A percentile compares a stretch with the other conserved stretches of the same genome.
These are phyloP conservation scores for Ustilago crameri DNA, from an alignment of 1,284 basidiomycete genomes.

Conservation along the genomic window DNA sequence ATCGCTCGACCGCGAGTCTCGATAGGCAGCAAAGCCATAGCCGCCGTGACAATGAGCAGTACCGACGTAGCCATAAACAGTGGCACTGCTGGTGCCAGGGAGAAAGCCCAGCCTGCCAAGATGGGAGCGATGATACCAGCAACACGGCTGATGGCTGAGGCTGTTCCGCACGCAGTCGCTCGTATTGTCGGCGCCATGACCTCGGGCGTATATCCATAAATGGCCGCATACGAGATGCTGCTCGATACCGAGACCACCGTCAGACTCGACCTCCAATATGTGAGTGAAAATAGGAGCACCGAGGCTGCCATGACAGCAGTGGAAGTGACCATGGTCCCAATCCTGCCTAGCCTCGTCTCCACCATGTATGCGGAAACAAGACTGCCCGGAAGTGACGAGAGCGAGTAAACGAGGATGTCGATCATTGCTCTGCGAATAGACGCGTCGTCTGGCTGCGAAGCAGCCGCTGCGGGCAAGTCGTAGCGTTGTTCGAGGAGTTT, in stretches of 20 bases:
- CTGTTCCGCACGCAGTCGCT: conserved; percentile 60
- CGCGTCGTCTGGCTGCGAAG: conserved; percentile 26
- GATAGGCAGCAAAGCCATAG: conserved; percentile 47
- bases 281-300: conserved; percentile 52
- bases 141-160: conserved; percentile 59
- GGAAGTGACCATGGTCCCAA: conserved; percentile 73
- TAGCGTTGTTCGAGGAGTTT: conserved; percentile 74
- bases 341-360: conserved; percentile 80
- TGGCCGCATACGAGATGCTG: conserved; percentile 62
- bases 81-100: conserved; percentile 32
- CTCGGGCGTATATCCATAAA: conserved; percentile 66
- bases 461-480: conserved; percentile 10
- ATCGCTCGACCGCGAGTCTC: conserved; percentile 41
- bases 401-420: conserved; percentile 59
- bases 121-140: conserved; percentile 64
- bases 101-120: conserved; percentile 53
- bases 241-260: conserved; percentile 55
- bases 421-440: conserved; percentile 33
- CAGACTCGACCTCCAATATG: conserved; percentile 24
- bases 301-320: conserved; percentile 46
- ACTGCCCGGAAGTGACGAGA: conserved; percentile 56
- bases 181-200: conserved; percentile 60
- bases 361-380: conserved; percentile 91
- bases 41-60: conserved; percentile 30
- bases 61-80: conserved; percentile 36